A percentile compares a stretch with the other conserved stretches of the same genome.
These are phyloP conservation scores for Quercus parvula DNA, from an alignment of 306 rosid genomes.

Conservation along the genomic window DNA sequence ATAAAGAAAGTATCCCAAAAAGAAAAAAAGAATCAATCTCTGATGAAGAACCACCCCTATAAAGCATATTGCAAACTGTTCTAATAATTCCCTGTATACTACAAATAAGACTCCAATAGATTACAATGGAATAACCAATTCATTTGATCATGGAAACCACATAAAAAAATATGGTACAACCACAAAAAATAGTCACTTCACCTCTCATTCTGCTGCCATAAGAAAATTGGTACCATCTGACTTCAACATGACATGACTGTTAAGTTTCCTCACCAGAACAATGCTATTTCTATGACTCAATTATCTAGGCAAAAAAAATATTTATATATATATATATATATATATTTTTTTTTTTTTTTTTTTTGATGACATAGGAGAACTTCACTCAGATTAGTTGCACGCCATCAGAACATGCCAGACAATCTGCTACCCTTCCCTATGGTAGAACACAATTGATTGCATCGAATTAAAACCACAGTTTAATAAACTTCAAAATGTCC, in stretches of 20 bases:
- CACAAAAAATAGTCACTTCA: not conserved
- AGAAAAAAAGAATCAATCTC: not conserved
- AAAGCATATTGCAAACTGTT: not conserved
- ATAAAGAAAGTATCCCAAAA: slow-evolving; percentile 1
- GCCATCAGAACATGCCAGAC: not conserved
- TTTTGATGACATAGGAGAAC: no score
- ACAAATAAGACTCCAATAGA: not conserved
- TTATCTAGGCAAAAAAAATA: not conserved
- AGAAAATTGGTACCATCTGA: not conserved
- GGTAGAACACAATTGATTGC: not conserved
- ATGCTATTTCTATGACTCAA: not conserved
- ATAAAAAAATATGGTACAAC: not conserved
- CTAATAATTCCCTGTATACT: not conserved
- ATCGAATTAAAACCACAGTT: not conserved
- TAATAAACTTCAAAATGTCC: not conserved
- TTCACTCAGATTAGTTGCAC: no score
- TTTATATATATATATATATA: no score
- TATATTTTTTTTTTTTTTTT: fast-evolving
- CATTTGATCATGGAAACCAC: not conserved
- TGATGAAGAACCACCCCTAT: not conserved
- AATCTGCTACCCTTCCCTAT: not conserved
- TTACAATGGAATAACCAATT: not conserved
- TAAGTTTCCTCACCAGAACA: not conserved
- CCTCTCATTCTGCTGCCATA: not conserved
- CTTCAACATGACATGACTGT: not conserved